Base-by-base conservation (phyloP, 805 yeast genomes). In the Maudiozyma serrabonitensis region DNA sequence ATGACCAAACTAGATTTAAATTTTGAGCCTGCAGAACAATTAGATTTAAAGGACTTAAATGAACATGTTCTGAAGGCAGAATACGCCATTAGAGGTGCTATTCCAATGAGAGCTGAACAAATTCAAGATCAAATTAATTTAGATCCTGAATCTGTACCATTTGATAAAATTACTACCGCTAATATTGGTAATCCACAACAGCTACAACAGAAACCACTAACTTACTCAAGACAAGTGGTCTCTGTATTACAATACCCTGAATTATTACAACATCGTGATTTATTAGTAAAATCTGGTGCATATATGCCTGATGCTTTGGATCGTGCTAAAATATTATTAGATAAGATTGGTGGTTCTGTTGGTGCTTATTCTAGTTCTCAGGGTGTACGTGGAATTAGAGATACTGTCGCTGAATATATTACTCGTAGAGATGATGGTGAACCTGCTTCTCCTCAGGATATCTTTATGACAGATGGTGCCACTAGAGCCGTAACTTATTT, bases 151-250 rank as follows among this genome's bases (percentile, higher is more conserved):
- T 79, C 84, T 2, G 71, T 87, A 52, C 95, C 95, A 0, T 93
- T 89, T 63, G 69, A 76, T 41, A 71, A 78, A 51, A 87, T 93
- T 58, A 83, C 91, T 62, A 81, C 79, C 59, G 93, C 96, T 53
- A 93, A 91, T 65, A 93, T 93, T 53, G 99, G 99, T 25, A 93
- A 93, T 64, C 99, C 99, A 2, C 99, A 93, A 69, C 97, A 90
- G 66, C 74, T 93, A 62, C 91, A 88, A 57, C 99, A 93, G 68
- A 77, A 82, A 60, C 99, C 99, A 1, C 74, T 93, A 58, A 87
- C 96, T 9, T 93, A 93, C 72, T 87, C 88, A 67, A 78, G 99
- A 58, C 95, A 89, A 64, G 95, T 90, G 1, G 72, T 90, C 51
- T 79, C 97, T 0, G 68, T 90, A 42, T 69, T 91, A 56, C 96